Conservation (phyloP, 2,329 filamentous ascomycete species). For the Aspergillus fumigatiaffinis region DNA sequence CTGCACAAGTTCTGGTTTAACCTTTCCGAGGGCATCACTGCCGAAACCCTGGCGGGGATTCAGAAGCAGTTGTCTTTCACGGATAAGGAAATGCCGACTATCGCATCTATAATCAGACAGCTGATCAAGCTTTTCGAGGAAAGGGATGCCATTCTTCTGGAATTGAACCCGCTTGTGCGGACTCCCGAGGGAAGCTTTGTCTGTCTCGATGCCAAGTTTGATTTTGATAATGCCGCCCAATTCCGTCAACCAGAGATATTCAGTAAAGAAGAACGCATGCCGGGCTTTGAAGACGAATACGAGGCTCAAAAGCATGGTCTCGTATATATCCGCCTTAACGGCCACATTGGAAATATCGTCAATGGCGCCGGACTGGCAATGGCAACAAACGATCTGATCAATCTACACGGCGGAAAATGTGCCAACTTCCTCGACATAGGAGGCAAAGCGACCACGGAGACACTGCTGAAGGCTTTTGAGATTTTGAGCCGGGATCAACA, state of each 20-base stretch:
- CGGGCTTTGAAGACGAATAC: conserved; percentile 29
- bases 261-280: conserved; percentile 28
- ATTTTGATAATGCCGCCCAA: conserved; percentile 48
- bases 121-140: conserved; percentile 38
- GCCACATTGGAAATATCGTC: conserved; percentile 32
- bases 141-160: conserved; percentile 47
- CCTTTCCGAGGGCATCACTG: conserved; percentile 21
- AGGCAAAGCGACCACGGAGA: conserved; percentile 26
- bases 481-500: conserved; percentile 22
- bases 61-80: conserved; percentile 23
- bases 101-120: conserved; percentile 29
- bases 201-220: conserved; percentile 40
- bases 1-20: conserved; percentile 27
- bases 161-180: conserved; percentile 39
- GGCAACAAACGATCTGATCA: conserved; percentile 33
- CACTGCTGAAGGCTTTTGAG: conserved; percentile 26
- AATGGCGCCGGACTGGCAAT: conserved; percentile 35
- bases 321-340: conserved; percentile 28
- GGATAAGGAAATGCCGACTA: conserved; percentile 17
- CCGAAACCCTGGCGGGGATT: conserved; percentile 20
- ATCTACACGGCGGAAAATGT: conserved; percentile 22
- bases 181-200: conserved; percentile 28
- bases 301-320: conserved; percentile 35
- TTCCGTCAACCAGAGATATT: conserved; percentile 44
- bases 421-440: conserved; percentile 34